These are phyloP conservation scores for Endoconidiophora laricicola DNA, from an alignment of 2,329 filamentous ascomycete genomes.

Conservation along the genomic window DNA sequence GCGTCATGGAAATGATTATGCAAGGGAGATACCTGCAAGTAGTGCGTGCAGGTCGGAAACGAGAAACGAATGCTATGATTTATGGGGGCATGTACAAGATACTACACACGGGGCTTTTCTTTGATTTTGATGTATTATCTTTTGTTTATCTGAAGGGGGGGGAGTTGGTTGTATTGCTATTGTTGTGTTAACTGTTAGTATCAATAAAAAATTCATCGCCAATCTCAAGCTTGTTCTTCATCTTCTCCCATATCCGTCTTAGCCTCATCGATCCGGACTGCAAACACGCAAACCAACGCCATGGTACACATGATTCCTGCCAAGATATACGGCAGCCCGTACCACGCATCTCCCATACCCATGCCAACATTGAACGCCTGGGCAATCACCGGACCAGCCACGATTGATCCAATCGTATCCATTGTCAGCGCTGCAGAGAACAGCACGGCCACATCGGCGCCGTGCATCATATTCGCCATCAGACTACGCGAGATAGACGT, in stretches of 20 bases:
- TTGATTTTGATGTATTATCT: too few relatives aligned
- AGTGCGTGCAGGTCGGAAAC: too few relatives aligned
- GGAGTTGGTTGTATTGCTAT: too few relatives aligned
- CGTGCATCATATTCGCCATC: slow-evolving; percentile 9
- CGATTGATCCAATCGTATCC: slow-evolving; percentile 1
- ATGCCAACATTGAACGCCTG: not conserved
- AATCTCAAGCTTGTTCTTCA: not conserved
- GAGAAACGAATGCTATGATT: too few relatives aligned
- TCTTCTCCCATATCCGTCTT: not conserved
- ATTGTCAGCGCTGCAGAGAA: slow-evolving; percentile 9
- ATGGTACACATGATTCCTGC: not conserved
- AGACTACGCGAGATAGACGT: slow-evolving; percentile 9
- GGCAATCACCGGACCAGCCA: not conserved
- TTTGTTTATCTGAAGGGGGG: too few relatives aligned
- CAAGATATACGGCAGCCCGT: slow-evolving; percentile 3
- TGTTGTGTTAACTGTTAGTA: too few relatives aligned
- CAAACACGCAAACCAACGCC: not conserved
- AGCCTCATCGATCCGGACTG: not conserved
- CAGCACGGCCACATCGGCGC: slow-evolving; percentile 11
- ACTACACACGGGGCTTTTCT: too few relatives aligned
- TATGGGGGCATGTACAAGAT: too few relatives aligned
- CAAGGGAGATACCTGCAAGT: too few relatives aligned
- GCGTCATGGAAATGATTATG: too few relatives aligned
- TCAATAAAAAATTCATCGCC: too few relatives aligned
- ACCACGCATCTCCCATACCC: not conserved